These are phyloP conservation scores for Dissoconium aciculare DNA, from an alignment of 2,329 filamentous ascomycete species.

Conservation along the genomic window DNA sequence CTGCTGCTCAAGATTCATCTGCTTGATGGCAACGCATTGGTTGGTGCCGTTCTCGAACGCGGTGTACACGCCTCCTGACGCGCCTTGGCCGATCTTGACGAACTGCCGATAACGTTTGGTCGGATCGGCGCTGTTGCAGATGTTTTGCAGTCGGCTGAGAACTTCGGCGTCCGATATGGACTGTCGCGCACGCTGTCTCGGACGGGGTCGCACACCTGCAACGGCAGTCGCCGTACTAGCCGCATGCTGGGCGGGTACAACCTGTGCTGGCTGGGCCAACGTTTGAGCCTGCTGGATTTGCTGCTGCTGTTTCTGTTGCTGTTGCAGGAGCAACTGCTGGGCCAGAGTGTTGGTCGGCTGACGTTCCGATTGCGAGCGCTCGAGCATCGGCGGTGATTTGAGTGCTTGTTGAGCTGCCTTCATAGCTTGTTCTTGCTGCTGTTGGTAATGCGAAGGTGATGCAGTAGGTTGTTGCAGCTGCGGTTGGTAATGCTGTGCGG, in stretches of 20 bases:
- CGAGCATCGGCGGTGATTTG: slow-evolving; percentile 47
- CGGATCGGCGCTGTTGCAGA: slow-evolving; percentile 82
- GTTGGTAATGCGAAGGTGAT: slow-evolving; percentile 36
- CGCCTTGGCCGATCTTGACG: slow-evolving; percentile 93
- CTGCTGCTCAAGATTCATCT: slow-evolving; percentile 98
- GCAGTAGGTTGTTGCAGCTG: slow-evolving; percentile 39
- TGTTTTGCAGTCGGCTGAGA: slow-evolving; percentile 65
- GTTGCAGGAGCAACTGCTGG: slow-evolving; percentile 32
- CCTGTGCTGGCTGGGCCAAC: no score
- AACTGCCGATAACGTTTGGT: slow-evolving; percentile 74
- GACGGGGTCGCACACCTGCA: slow-evolving; percentile 48
- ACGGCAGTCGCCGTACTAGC: no score
- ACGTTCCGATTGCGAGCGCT: slow-evolving; percentile 49
- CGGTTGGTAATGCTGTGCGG: slow-evolving; percentile 28
- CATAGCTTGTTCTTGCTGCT: slow-evolving; percentile 78
- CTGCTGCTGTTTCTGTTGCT: slow-evolving; percentile 33
- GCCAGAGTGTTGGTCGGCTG: slow-evolving; percentile 33
- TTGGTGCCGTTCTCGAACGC: slow-evolving; percentile 75
- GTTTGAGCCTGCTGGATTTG: background rate
- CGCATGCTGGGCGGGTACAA: no score
- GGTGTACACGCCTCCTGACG: slow-evolving; percentile 87
- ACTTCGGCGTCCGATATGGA: slow-evolving; percentile 60
- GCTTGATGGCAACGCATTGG: slow-evolving; percentile 90
- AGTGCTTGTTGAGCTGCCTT: slow-evolving; percentile 65
- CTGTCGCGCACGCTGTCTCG: slow-evolving; percentile 63